Evolutionary conservation across 2,329 filamentous ascomycete genomes (phyloP), one percentile per base, ranked within the genome.

Genomic region (Calonectria crousiana): DNA sequence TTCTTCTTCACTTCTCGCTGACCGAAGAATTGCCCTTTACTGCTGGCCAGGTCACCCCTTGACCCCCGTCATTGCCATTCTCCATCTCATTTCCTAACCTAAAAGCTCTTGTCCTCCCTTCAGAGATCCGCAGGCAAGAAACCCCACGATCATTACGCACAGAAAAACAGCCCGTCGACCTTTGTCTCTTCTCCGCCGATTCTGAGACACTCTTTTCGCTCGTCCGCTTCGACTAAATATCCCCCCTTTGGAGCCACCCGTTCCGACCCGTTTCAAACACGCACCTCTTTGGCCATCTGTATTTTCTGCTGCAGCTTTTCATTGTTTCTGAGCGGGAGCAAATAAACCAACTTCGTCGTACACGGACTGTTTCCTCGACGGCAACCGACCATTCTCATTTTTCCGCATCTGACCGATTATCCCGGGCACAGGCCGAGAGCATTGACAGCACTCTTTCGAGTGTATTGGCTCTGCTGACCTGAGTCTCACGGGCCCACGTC

Each of bases 171-270:
- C 71, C 56, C 71, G 53, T 72, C 74, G 73, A 73, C 73, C 64
- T 79, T 80, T 75, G 77, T 78, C 75, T 67, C 58, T 78, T 67
- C 67, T 73, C 71, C 76, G 62, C 65, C 75, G 67, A 79, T 70
- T 77, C 77, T 80, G 76, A 81, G 79, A 81, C 79, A 80, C 66
- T 53, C 78, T 77, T 75, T 74, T 79, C 76, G 73, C 60, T 73
- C 69, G 67, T 47, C 71, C 74, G 65, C 68, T 73, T 73, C 78
- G 72, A 69, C 79, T 78, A 65, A 51, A 71, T 75, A 71, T 41
- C 73, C 78, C 78, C 78, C 68, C 60, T 75, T 77, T 73, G 75
- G 75, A 6, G 74, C 65, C 56, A 73, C 51, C 69, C 67, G 69
- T 58, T 66, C 68, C 72, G 74, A 75, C 71, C 73, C 69, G 73